A percentile compares a stretch with the other conserved stretches of the same genome.
Conservation (phyloP, 768 basidiomycete species). For the Lentinula sp. region DNA sequence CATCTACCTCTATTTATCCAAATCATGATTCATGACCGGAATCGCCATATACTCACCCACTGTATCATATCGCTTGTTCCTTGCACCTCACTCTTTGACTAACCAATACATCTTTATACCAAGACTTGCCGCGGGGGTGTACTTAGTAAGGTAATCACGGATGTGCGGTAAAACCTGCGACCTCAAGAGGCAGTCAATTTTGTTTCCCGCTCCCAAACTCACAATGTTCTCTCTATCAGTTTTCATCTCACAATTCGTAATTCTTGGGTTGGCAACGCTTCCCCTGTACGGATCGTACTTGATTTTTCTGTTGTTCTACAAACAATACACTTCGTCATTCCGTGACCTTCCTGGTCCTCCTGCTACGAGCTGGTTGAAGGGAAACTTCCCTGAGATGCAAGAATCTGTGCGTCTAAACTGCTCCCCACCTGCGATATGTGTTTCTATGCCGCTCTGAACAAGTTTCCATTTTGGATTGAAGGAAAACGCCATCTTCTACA, state of each 20-base stretch:
- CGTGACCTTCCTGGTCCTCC: slow-evolving; percentile 24
- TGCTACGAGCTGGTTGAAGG: slow-evolving; percentile 22
- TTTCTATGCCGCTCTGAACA: too few species aligned
- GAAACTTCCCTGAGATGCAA: slow-evolving; percentile 23
- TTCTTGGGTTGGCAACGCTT: neutral
- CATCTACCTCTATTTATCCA: neutral
- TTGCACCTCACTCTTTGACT: too few species aligned
- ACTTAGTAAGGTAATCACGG: too few species aligned
- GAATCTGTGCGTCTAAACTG: neutral
- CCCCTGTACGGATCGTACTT: too few species aligned
- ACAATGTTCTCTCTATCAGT: neutral
- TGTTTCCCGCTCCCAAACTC: too few species aligned
- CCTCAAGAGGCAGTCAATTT: too few species aligned
- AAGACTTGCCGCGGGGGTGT: too few species aligned
- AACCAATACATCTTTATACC: too few species aligned
- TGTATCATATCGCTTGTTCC: too few species aligned
- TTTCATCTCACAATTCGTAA: neutral
- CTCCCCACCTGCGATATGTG: too few species aligned
- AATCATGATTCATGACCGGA: neutral
- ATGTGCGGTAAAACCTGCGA: too few species aligned
- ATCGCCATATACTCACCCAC: too few species aligned
- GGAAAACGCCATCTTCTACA: slow-evolving; percentile 18
- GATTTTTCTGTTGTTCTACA: slow-evolving; percentile 6
- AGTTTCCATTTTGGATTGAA: slow-evolving; percentile 6
- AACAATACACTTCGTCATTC: neutral